Conservation (phyloP, 2,329 filamentous ascomycete species). For the Sclerotinia glacialis region DNA sequence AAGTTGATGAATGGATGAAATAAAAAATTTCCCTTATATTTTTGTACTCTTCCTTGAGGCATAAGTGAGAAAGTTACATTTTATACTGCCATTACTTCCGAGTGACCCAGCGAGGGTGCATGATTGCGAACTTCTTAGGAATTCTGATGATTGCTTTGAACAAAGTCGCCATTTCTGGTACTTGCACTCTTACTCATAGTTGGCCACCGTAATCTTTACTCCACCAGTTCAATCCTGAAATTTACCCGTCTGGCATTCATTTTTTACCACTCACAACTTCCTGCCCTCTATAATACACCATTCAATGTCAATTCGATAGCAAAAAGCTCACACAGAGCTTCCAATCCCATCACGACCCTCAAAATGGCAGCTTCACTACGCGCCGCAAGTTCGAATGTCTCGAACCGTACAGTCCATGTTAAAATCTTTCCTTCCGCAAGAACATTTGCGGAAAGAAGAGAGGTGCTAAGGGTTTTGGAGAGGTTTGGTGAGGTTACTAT, state of each 20-base stretch:
- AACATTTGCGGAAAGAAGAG: constrained; percentile 38
- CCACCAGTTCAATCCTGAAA: not conserved
- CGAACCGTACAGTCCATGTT: constrained; percentile 36
- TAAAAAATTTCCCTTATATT: not conserved
- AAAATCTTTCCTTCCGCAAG: constrained; percentile 36
- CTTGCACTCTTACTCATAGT: not conserved
- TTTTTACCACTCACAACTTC: not conserved
- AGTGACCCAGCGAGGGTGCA: not conserved
- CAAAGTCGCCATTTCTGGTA: not conserved
- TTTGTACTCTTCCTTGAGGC: not conserved
- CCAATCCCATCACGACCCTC: not conserved
- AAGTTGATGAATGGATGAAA: not conserved
- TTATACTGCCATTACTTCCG: not conserved
- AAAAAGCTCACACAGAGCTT: not conserved
- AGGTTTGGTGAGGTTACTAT: constrained; percentile 38
- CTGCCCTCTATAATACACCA: not conserved
- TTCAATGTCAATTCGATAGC: not conserved
- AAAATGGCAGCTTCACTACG: constrained; percentile 9
- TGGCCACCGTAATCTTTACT: not conserved
- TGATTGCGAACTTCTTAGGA: not conserved
- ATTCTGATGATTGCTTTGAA: not conserved
- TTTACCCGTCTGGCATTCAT: not conserved
- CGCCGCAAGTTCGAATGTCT: constrained; percentile 18
- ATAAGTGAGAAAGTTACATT: not conserved
- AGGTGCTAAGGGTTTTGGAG: constrained; percentile 39